phyloP scores from a whole-genome alignment of 441 rosid genomes.

The Pelargonium citronellum region DNA sequence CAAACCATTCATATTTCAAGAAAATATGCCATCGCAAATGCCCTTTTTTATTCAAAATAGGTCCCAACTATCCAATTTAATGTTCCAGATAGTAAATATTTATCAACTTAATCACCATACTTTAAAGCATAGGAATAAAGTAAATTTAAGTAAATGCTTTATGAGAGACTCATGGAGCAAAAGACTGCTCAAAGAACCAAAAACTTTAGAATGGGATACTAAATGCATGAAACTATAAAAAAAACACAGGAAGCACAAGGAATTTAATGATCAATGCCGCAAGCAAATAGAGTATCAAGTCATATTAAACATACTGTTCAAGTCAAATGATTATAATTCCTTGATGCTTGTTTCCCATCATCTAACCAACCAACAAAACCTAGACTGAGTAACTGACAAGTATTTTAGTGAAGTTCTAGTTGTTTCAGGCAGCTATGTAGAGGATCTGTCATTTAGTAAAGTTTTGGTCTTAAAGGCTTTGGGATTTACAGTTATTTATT shows the following conservation, averaged over 20 bases:
- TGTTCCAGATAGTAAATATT: background rate
- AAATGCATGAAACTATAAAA: background rate
- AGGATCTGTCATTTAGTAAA: slow-evolving; percentile 1
- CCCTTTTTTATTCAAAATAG: background rate
- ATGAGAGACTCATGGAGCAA: slow-evolving; percentile 9
- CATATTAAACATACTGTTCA: background rate
- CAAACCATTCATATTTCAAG: background rate
- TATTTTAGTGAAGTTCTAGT: background rate
- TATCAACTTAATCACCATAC: background rate
- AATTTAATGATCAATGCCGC: background rate
- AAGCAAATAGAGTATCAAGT: background rate
- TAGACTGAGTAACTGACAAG: background rate
- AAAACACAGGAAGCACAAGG: background rate
- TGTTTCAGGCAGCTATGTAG: background rate
- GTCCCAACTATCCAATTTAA: background rate
- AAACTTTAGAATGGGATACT: background rate
- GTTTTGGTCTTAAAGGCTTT: background rate
- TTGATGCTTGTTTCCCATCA: background rate
- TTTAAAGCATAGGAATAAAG: background rate
- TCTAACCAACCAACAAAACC: background rate
- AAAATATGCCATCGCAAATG: background rate
- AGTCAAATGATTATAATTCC: background rate
- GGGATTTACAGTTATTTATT: background rate
- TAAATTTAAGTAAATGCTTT: background rate
- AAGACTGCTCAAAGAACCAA: background rate